These are phyloP conservation scores for Mimosa pudica DNA, from an alignment of 306 rosid species.

Conservation along the genomic window DNA sequence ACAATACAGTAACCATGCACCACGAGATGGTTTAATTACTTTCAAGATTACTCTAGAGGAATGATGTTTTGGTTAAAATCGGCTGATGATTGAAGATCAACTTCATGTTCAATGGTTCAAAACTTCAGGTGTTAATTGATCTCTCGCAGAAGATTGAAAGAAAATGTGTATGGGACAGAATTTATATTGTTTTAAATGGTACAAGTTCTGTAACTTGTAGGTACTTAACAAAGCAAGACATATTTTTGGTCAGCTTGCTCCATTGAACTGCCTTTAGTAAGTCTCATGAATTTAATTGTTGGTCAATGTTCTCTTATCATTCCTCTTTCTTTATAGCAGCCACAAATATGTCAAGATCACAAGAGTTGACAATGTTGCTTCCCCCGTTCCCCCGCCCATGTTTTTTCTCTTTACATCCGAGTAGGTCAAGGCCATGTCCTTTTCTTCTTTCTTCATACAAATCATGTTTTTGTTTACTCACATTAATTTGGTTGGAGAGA, in stretches of 20 bases:
- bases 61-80: not conserved
- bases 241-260: not conserved
- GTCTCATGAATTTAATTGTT: not conserved
- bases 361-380: not conserved
- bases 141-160: not conserved
- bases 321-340: not conserved
- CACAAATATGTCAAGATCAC: not conserved
- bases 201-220: not conserved
- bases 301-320: not conserved
- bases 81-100: too few species aligned
- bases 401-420: not conserved
- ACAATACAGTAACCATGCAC: not conserved
- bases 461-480: not conserved
- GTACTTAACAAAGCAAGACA: not conserved
- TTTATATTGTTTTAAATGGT: not conserved
- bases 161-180: not conserved
- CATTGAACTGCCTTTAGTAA: not conserved
- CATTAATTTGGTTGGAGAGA: not conserved
- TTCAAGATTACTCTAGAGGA: not conserved
- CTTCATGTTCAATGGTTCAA: not conserved
- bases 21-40: not conserved
- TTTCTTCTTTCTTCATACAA: not conserved
- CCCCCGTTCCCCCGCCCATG: not conserved
- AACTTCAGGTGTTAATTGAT: not conserved
- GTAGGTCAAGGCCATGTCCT: not conserved